Evolutionary conservation across 1,284 basidiomycete species (phyloP), one percentile per base, ranked within the genome.

Genomic region (Phaffia rhodozyma): DNA sequence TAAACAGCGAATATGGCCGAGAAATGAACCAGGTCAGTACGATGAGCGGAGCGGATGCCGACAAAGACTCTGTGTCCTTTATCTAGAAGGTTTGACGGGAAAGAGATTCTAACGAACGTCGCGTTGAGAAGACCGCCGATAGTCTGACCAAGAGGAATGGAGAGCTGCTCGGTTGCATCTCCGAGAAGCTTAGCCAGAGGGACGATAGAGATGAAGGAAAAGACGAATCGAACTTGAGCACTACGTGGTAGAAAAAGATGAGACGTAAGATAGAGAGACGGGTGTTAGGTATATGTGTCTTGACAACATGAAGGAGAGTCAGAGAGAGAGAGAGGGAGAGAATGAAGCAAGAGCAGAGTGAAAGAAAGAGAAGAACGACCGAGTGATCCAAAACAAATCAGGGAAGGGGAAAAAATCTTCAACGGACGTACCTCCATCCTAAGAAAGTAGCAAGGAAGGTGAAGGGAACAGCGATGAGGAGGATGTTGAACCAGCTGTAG

Each of bases 101-200:
- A 50, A 69, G 53, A 4, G 68, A 16, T 11, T 43, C 13, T 43
- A 11, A 43, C 73, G 62, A 85, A 90, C 48, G 86, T 86, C 1
- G 90, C 91, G 70, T 93, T 93, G 62, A 94, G 78, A 18, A 94
- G 79, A 55, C 89, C 89, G 55, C 89, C 87, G 34, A 91, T 77
- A 0, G 89, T 91, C 71, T 88, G 83, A 4, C 89, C 89, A 43
- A 91, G 78, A 69, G 83, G 84, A 66, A 85, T 72, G 0, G 87
- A 87, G 73, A 91, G 80, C 74, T 93, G 87, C 67, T 94, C 89
- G 0, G 91, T 94, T 3, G 88, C 85, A 69, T 90, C 87, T 20
- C 90, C 90, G 3, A 90, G 81, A 54, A 90, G 78, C 82, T 84
- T 68, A 2, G 71, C 73, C 23, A 59, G 49, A 29, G 21, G 52